Conservation (phyloP, 345 rosid genomes). For the Rhodamnia argentea region DNA sequence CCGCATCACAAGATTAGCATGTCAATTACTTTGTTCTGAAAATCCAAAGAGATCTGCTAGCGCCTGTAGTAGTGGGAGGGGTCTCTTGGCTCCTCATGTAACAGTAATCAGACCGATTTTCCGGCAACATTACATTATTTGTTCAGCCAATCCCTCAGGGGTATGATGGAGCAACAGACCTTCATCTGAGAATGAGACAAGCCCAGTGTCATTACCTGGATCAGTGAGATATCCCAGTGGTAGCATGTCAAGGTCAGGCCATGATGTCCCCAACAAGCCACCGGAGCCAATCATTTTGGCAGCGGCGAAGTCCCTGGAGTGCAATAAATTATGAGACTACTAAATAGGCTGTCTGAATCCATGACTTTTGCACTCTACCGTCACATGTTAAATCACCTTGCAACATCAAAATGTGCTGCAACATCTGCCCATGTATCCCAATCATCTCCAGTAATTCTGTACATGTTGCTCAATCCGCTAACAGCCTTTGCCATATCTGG, state of each 20-base stretch:
- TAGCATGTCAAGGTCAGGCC: conserved; percentile 94
- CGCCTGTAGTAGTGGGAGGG: not conserved
- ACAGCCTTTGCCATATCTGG: conserved; percentile 74
- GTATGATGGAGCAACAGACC: not conserved
- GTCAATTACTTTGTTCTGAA: not conserved
- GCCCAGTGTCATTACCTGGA: conserved; percentile 33
- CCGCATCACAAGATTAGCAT: not conserved
- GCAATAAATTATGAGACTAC: not conserved
- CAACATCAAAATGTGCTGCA: conserved; percentile 59
- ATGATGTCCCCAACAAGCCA: conserved; percentile 67
- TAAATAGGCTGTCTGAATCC: not conserved
- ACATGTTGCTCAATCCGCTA: conserved; percentile 67
- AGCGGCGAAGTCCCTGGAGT: conserved; percentile 50
- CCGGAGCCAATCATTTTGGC: conserved; percentile 53
- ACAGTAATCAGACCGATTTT: not conserved
- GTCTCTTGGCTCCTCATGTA: not conserved
- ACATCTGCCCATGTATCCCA: conserved; percentile 92
- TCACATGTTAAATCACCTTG: conserved; percentile 32
- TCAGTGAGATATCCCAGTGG: conserved; percentile 92
- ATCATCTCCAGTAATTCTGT: conserved; percentile 80
- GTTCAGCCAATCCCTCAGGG: not conserved
- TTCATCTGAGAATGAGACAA: not conserved
- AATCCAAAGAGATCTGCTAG: not conserved
- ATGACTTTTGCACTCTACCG: not conserved
- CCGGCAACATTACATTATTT: not conserved